phyloP scores from a whole-genome alignment of 2,329 filamentous ascomycete genomes.

The Pseudogymnoascus sp. region DNA sequence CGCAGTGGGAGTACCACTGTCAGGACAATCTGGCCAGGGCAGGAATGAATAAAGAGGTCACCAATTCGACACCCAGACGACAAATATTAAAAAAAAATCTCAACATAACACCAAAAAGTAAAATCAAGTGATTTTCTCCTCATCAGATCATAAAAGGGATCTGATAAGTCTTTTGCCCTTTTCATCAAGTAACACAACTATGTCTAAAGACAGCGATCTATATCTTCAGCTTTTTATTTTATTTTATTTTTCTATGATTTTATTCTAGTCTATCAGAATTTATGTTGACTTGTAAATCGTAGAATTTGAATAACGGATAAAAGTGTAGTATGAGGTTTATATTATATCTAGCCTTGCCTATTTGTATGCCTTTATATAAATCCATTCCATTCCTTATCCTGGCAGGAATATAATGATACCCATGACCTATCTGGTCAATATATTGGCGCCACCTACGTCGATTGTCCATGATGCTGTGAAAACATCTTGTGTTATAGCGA shows the following conservation, averaged over 20 bases:
- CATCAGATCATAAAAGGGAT: too few species aligned
- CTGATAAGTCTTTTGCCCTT: too few species aligned
- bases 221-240: neutral
- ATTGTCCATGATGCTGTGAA: neutral
- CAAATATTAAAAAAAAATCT: too few species aligned
- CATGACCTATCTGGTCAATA: neutral
- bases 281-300: too few species aligned
- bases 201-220: neutral
- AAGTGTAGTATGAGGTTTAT: neutral
- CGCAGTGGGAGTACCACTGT: neutral
- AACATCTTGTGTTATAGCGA: neutral
- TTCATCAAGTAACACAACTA: neutral
- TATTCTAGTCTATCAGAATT: too few species aligned
- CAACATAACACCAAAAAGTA: too few species aligned
- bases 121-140: too few species aligned
- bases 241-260: too few species aligned
- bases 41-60: neutral
- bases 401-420: neutral
- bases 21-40: neutral
- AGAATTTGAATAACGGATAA: neutral
- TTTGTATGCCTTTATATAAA: neutral
- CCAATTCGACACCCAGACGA: too few species aligned
- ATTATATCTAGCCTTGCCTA: neutral
- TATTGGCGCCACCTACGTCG: neutral
- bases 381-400: neutral